These are phyloP conservation scores for Chlamydomonas reinhardtii DNA, from an alignment of 163 green algal species.

Conservation along the genomic window DNA sequence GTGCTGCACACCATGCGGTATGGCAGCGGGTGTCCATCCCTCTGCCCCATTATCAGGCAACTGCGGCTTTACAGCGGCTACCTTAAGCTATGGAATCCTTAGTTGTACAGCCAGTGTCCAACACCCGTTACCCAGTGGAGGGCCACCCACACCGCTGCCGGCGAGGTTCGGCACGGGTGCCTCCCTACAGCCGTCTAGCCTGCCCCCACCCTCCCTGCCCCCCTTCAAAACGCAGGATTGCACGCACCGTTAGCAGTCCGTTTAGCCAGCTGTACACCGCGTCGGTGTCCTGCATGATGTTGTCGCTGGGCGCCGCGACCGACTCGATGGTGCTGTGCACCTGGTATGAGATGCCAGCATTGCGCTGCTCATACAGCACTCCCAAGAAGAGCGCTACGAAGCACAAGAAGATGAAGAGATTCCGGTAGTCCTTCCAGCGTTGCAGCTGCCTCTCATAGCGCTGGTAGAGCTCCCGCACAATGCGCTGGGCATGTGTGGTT, in stretches of 20 bases:
- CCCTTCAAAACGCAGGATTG: neutral
- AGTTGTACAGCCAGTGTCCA: too few relatives aligned
- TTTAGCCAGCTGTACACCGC: conserved; percentile 78
- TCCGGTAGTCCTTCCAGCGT: conserved; percentile 78
- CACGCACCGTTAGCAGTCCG: conserved; percentile 58
- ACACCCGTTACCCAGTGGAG: too few relatives aligned
- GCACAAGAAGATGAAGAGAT: conserved; percentile 77
- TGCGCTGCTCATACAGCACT: conserved; percentile 81
- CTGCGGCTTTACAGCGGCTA: too few relatives aligned
- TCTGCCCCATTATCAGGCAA: too few relatives aligned
- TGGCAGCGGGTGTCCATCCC: too few relatives aligned
- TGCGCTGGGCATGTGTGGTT: conserved; percentile 62
- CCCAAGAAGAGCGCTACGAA: conserved; percentile 80
- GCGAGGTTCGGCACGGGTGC: too few relatives aligned
- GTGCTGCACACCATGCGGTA: too few relatives aligned
- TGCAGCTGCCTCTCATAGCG: conserved; percentile 77
- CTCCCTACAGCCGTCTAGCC: too few relatives aligned
- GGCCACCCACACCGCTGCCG: too few relatives aligned
- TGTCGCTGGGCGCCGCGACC: conserved; percentile 55
- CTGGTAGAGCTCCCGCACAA: conserved; percentile 75
- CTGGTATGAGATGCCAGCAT: conserved; percentile 73
- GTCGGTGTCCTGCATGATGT: conserved; percentile 57
- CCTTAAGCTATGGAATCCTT: too few relatives aligned
- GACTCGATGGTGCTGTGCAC: conserved; percentile 75
- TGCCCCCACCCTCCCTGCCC: too few relatives aligned